Percentiles rank a stretch among this genome's conserved stretches.
Evolutionary conservation across 23 red algal species (phyloP).

Genomic region (Pyropia yezoensis): DNA sequence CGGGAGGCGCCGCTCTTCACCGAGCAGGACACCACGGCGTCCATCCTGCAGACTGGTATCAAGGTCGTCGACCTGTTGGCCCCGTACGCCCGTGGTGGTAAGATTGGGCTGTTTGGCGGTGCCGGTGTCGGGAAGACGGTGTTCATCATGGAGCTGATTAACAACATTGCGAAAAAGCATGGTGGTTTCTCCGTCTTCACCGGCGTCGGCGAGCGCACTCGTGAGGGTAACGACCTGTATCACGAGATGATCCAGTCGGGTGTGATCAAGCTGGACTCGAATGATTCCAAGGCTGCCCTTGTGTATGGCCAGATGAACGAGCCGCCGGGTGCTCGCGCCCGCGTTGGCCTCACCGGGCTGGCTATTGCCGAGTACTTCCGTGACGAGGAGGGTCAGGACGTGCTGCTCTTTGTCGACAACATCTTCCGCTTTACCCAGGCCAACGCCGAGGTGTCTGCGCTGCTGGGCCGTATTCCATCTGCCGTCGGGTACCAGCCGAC

Average conservation of each 20-base stretch:
- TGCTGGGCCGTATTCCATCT: slow-evolving; percentile 99
- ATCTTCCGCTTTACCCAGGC: slow-evolving; percentile 99
- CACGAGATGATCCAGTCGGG: slow-evolving; percentile 98
- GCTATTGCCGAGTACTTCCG: slow-evolving; percentile 99
- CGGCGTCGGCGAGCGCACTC: slow-evolving; percentile 97
- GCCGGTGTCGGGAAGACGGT: slow-evolving; percentile 99
- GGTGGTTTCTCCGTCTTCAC: slow-evolving; percentile 99
- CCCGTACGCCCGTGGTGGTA: slow-evolving; percentile 96
- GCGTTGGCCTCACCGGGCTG: slow-evolving; percentile 93
- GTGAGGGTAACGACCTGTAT: slow-evolving; percentile 99
- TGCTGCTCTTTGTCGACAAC: slow-evolving; percentile 99
- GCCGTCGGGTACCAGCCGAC: slow-evolving; percentile 99
- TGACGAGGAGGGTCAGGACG: slow-evolving; percentile 99
- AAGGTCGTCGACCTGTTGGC: slow-evolving; percentile 98
- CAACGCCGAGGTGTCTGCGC: slow-evolving; percentile 97
- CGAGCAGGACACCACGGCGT: slow-evolving; percentile 91
- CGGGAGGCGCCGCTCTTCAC: slow-evolving; percentile 86
- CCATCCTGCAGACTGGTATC: slow-evolving; percentile 92
- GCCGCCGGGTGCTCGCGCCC: slow-evolving; percentile 97
- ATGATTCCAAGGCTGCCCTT: slow-evolving; percentile 87
- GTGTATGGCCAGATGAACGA: slow-evolving; percentile 99
- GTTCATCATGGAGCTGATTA: slow-evolving; percentile 99
- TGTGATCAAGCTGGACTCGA: slow-evolving; percentile 91
- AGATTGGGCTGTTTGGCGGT: slow-evolving; percentile 99
- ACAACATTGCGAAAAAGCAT: slow-evolving; percentile 99